These are phyloP conservation scores for Eucalyptus shirleyi DNA, from an alignment of 345 rosid species.

Conservation along the genomic window DNA sequence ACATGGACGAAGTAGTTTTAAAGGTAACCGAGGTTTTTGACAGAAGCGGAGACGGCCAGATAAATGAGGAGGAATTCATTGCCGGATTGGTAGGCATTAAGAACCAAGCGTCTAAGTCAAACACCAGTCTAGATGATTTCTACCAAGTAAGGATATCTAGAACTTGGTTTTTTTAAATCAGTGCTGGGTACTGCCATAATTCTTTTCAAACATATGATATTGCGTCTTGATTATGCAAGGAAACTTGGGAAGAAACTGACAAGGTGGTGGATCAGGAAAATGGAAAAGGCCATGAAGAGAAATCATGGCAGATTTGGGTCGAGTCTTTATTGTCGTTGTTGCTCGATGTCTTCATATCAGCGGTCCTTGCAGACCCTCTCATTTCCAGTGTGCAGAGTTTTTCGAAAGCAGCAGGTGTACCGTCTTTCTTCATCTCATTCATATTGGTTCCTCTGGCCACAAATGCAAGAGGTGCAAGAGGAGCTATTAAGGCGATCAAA, in stretches of 20 bases:
- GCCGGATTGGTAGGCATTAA: neutral
- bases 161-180: neutral
- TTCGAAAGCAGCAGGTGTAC: constrained; percentile 8
- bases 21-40: constrained; percentile 9
- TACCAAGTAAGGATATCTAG: neutral
- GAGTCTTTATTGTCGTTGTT: neutral
- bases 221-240: neutral
- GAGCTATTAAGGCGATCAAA: neutral
- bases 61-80: constrained; percentile 15
- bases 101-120: neutral
- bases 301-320: neutral
- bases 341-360: constrained; percentile 3
- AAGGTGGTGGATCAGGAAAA: constrained; percentile 2
- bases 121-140: neutral
- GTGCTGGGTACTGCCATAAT: neutral
- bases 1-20: constrained; percentile 6
- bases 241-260: constrained; percentile 11
- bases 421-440: constrained; percentile 26
- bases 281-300: neutral
- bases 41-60: neutral
- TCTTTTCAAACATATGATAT: neutral
- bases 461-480: constrained; percentile 20
- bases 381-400: constrained; percentile 10
- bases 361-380: constrained; percentile 14
- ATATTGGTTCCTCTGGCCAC: constrained; percentile 20